phyloP scores from a whole-genome alignment of 2,329 filamentous ascomycete genomes.

The Trichoderma semiorbis region DNA sequence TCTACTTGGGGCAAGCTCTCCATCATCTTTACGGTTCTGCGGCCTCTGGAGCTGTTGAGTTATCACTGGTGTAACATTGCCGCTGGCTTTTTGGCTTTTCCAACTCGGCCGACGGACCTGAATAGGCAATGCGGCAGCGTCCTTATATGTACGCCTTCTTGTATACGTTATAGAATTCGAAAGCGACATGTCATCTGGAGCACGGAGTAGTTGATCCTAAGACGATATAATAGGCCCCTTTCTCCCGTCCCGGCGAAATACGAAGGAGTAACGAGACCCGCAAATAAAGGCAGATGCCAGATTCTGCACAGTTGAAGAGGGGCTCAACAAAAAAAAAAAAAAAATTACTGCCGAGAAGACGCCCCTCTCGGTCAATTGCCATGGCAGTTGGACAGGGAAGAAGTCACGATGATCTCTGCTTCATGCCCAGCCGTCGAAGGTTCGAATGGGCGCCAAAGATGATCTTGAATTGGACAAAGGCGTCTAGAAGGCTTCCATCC shows the following conservation, averaged over 20 bases:
- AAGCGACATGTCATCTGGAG: not conserved
- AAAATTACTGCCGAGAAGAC: conserved; percentile 3
- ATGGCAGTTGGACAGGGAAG: not conserved
- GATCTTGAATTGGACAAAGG: not conserved
- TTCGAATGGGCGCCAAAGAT: not conserved
- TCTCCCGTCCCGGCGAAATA: not conserved
- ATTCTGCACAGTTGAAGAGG: conserved; percentile 9
- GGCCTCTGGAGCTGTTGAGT: not conserved
- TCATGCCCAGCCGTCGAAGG: not conserved
- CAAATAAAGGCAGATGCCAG: not conserved
- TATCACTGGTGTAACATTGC: not conserved
- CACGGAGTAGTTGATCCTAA: not conserved
- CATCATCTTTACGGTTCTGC: not conserved
- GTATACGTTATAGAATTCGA: not conserved
- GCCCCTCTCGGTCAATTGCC: not conserved
- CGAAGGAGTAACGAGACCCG: not conserved
- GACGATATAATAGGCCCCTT: not conserved
- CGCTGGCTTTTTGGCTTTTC: too few relatives aligned
- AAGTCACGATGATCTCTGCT: not conserved
- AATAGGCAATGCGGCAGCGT: not conserved
- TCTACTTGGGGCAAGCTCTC: not conserved
- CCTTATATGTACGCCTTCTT: not conserved
- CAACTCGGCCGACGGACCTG: not conserved
- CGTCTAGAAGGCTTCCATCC: conserved; percentile 1
- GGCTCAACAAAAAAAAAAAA: conserved; percentile 12